A percentile compares a stretch with the other conserved stretches of the same genome.
phyloP scores from a whole-genome alignment of 768 basidiomycete genomes.

The Lentinula sp. region DNA sequence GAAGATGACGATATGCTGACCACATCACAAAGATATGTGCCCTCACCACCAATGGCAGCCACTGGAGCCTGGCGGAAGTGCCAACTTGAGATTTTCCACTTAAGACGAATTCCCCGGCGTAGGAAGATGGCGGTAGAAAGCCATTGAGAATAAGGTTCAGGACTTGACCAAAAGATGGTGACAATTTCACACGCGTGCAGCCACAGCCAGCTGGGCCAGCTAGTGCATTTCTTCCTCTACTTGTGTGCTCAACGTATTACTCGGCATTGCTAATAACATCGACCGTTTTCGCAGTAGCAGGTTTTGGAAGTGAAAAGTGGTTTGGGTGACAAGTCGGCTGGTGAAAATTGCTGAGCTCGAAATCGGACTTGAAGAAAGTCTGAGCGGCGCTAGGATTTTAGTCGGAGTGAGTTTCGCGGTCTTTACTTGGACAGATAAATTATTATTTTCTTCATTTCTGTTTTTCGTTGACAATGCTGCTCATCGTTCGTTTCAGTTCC shows the following conservation, averaged over 20 bases:
- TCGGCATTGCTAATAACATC: neutral
- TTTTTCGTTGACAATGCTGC: neutral
- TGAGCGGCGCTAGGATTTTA: constrained; percentile 6
- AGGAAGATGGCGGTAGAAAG: neutral
- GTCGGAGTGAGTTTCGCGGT: constrained; percentile 1
- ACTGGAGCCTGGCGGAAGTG: no score
- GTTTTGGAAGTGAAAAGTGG: constrained; percentile 3
- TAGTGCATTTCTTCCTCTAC: neutral
- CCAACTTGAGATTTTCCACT: neutral
- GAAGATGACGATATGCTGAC: no score
- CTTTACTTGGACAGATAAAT: neutral
- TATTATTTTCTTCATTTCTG: neutral
- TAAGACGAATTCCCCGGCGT: neutral
- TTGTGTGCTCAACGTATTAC: neutral
- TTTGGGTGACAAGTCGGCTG: neutral
- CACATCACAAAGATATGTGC: no score
- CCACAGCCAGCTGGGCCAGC: neutral
- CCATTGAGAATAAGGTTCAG: constrained; percentile 2
- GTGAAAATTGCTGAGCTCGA: constrained; percentile 6
- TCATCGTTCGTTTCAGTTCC: neutral
- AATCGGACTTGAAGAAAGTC: constrained; percentile 5
- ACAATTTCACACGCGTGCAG: constrained; percentile 3
- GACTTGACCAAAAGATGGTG: neutral
- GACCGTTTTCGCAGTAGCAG: neutral
- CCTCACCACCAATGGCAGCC: no score